These are phyloP conservation scores for Dothidotthia symphoricarpi DNA, from an alignment of 2,329 filamentous ascomycete genomes.

Conservation along the genomic window DNA sequence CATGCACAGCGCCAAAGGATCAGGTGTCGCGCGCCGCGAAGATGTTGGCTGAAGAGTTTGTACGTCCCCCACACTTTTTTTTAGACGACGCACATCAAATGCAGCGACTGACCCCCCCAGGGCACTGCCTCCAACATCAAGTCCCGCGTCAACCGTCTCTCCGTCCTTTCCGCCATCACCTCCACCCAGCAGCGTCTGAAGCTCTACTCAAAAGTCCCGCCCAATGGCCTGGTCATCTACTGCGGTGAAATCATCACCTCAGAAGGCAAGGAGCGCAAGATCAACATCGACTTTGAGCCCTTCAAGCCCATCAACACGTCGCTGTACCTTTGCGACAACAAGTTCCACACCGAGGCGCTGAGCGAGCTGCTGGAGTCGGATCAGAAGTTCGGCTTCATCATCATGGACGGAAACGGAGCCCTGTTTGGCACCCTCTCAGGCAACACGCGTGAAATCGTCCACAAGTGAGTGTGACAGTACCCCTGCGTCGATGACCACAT, in stretches of 20 bases:
- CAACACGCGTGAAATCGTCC: conserved; percentile 93
- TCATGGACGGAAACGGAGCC: conserved; percentile 99
- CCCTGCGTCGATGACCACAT: too few species aligned
- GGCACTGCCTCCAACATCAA: conserved; percentile 99
- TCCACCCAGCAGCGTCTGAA: conserved; percentile 99
- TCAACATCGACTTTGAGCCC: conserved; percentile 99
- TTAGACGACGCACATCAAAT: too few species aligned
- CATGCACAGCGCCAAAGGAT: conserved; percentile 80
- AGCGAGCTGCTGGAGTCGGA: conserved; percentile 97
- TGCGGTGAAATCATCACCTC: conserved; percentile 99
- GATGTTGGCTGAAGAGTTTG: conserved; percentile 99
- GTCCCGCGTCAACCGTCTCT: conserved; percentile 97
- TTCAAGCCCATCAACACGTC: conserved; percentile 99
- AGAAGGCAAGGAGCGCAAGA: conserved; percentile 98
- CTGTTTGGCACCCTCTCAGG: conserved; percentile 95
- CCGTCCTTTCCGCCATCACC: conserved; percentile 95
- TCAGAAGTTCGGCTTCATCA: conserved; percentile 98
- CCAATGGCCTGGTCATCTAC: conserved; percentile 96
- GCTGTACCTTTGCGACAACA: conserved; percentile 99
- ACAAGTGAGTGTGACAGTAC: conserved; percentile 58
- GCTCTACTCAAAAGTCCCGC: conserved; percentile 97
- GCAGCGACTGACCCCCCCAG: too few species aligned
- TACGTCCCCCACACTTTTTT: conserved; percentile 56
- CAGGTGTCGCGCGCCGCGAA: conserved; percentile 94
- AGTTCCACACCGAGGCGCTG: conserved; percentile 97